A percentile compares a stretch with the other conserved stretches of the same genome.
Conservation (phyloP, 192 early-diverging fungal genomes). For the Mortierella claussenii region DNA sequence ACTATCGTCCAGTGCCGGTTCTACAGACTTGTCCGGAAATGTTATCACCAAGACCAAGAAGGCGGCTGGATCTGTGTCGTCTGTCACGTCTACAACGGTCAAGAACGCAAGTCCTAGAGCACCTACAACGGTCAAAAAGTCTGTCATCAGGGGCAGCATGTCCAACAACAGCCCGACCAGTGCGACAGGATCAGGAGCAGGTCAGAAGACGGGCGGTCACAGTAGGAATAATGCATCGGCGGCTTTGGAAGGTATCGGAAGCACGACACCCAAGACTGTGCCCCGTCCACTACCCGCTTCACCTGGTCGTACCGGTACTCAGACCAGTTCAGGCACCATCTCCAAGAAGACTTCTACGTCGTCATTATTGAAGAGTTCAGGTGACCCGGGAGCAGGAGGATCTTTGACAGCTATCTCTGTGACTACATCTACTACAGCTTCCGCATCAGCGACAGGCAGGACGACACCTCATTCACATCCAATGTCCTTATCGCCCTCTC, state of each 20-base stretch:
- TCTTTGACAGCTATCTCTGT: not conserved
- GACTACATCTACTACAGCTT: not conserved
- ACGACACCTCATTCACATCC: conserved; percentile 10
- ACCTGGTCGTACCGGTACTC: not conserved
- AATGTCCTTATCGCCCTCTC: not conserved
- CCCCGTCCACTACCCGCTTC: not conserved
- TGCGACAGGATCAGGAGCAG: too few relatives aligned
- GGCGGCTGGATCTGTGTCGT: not conserved
- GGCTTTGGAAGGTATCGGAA: not conserved
- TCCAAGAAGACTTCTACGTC: not conserved
- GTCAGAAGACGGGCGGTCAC: not conserved
- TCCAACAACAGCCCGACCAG: not conserved
- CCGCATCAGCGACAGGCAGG: not conserved
- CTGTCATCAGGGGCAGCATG: not conserved
- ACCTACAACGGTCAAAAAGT: not conserved
- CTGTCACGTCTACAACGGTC: not conserved
- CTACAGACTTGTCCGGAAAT: not conserved
- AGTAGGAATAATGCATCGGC: not conserved
- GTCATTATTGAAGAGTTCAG: not conserved
- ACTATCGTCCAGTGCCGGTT: not conserved
- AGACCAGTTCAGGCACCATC: not conserved
- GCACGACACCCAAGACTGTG: not conserved
- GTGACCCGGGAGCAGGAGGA: not conserved
- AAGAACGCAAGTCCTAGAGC: not conserved
- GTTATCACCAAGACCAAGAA: conserved; percentile 12